These are phyloP conservation scores for Nepenthes alata DNA, from an alignment of 179 eudicot genomes.

Conservation along the genomic window DNA sequence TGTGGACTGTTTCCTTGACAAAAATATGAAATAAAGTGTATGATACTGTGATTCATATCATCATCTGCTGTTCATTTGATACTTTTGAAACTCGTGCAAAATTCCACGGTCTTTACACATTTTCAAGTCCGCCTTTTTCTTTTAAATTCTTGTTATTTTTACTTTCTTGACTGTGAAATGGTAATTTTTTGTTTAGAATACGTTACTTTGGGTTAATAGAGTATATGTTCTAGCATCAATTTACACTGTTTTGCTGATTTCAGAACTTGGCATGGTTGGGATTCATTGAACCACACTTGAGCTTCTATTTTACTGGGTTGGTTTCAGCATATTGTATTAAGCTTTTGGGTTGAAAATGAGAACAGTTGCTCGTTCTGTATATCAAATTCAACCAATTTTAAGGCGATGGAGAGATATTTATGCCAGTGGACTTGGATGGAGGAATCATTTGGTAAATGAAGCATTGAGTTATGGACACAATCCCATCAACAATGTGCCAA, in stretches of 20 bases:
- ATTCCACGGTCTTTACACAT: too few relatives aligned
- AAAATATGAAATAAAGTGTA: too few relatives aligned
- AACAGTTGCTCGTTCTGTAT: slow-evolving; percentile 22
- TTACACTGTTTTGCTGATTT: slow-evolving; percentile 6
- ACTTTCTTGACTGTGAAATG: too few relatives aligned
- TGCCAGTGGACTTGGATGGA: slow-evolving; percentile 18
- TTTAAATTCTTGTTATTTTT: too few relatives aligned
- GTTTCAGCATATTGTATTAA: neutral
- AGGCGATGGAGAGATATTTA: slow-evolving; percentile 17
- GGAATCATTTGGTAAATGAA: slow-evolving; percentile 16
- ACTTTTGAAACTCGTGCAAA: too few relatives aligned
- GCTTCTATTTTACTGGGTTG: slow-evolving; percentile 1
- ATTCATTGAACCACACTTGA: slow-evolving; percentile 17
- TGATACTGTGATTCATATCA: too few relatives aligned
- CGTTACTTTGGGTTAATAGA: too few relatives aligned
- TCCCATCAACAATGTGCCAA: slow-evolving; percentile 9
- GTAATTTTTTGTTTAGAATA: too few relatives aligned
- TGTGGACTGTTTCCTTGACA: too few relatives aligned
- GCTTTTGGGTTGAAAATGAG: slow-evolving; percentile 29
- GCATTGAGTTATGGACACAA: slow-evolving; percentile 13
- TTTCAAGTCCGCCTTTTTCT: too few relatives aligned
- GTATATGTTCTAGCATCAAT: neutral
- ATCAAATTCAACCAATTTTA: slow-evolving; percentile 28
- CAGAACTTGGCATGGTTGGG: slow-evolving; percentile 14
- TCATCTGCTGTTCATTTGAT: too few relatives aligned